Percentiles rank a stretch among this genome's conserved stretches.
phyloP scores from a whole-genome alignment of 2,329 filamentous ascomycete species.

The Botrytis medusae region DNA sequence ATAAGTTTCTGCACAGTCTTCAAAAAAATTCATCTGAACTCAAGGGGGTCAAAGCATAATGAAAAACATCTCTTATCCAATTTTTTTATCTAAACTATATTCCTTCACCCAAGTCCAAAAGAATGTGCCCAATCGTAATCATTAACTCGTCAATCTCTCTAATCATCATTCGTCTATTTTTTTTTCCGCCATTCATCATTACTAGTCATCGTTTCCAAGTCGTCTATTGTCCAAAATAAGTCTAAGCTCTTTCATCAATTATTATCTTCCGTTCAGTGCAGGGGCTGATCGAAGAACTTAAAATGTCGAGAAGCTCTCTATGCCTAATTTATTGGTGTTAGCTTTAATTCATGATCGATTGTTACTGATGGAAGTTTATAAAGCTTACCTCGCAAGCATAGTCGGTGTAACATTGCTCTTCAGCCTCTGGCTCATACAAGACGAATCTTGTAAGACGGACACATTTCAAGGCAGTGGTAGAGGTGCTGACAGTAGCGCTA shows the following conservation, averaged over 20 bases:
- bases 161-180: not conserved
- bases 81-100: constrained; percentile 5
- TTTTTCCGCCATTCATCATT: not conserved
- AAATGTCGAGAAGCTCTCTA: not conserved
- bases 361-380: not conserved
- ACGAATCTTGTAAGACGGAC: constrained; percentile 19
- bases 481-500: constrained; percentile 8
- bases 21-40: constrained; percentile 1
- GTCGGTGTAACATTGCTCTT: constrained; percentile 19
- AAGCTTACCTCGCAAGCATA: constrained; percentile 20
- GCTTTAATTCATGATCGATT: not conserved
- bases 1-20: not conserved
- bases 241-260: not conserved
- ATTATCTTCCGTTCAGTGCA: not conserved
- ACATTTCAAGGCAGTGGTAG: not conserved
- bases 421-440: constrained; percentile 15
- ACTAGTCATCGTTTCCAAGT: not conserved
- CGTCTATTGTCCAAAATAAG: not conserved
- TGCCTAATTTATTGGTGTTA: constrained; percentile 9
- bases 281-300: not conserved
- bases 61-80: not conserved
- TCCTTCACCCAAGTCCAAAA: not conserved
- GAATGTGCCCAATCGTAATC: constrained; percentile 12
- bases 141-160: not conserved
- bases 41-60: constrained; percentile 3